Base-by-base conservation (phyloP, 2,329 filamentous ascomycete species). In the Neopestalotiopsis clavispora region DNA sequence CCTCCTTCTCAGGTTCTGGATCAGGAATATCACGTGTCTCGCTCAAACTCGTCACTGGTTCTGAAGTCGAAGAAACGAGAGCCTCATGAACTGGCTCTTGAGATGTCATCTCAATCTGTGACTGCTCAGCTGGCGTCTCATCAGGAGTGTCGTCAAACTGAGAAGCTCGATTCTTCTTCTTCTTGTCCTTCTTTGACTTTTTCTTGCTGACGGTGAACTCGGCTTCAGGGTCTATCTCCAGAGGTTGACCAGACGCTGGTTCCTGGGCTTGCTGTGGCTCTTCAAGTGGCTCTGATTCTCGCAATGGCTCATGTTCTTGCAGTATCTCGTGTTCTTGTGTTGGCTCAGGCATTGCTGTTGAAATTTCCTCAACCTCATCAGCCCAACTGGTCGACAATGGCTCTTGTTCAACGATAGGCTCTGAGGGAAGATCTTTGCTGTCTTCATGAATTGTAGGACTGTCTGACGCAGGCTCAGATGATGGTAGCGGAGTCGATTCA, bases 151-250 rank as follows among this genome's bases (percentile, higher is more conserved):
- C 10, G 17, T 72, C 75, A 42, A 71, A 61, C 61, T 73, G 72
- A 23, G 72, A 70, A 23, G 28, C 70, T 17, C 68, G 71, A 61
- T 75, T 70, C 68, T 75, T 72, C 62, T 75, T 71, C 68, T 75
- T 71, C 68, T 75, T 72, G 66, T 73, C 71, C 63, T 74, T 73
- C 70, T 72, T 75, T 20, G 71, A 71, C 58, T 74, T 72, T 65
- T 74, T 71, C 40, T 75, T 71, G 65, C 57, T 72, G n/a, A 70
- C 58, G 10, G 32, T 59, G 12, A 66, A 20, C 58, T 74, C 73
- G 17, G 66, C 1, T 38, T 57, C 58, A 28, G 61, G 30, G 30
- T 58, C 49, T 52, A 17, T 52, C 45, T 52, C 45, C 17, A 7
- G 17, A n/a, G 45, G 17, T 20, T 52, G 45, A 9, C 45, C n/a